Evolutionary conservation across 352 stramenopile species (phyloP), one percentile per base, ranked within the genome.

Genomic region (Phytophthora multivora): DNA sequence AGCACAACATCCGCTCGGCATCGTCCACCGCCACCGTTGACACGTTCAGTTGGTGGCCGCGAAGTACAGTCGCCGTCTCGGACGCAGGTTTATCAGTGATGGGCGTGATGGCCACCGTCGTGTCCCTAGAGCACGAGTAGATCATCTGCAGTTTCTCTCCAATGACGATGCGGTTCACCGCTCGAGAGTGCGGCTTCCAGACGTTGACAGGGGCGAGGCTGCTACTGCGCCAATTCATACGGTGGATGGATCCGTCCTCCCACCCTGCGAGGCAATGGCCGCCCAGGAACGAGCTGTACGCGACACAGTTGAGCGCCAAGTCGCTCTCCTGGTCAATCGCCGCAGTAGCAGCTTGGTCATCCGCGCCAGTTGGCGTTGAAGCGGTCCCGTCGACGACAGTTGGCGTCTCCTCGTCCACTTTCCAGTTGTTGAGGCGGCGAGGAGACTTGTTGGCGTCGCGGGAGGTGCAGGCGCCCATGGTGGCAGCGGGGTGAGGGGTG

Each of bases 51-150:
- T 71, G 71, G 55, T 93, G 85, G 0, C 79, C 75, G 6, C 67
- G 57, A 4, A 93, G 59, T 4, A 76, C 46, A 10, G 52, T 63
- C 5, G 64, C 43, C 23, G 58, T 51, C 41, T 68, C 63, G 0
- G 68, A 71, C 9, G 66, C 51, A 33, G 65, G 39, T 15, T 74
- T 63, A 11, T 58, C 39, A 2, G 50, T 47, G 18, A 63, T 47
- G 2, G 66, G 51, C 1, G 78, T 89, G 46, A 89, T 75, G 6
- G 77, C 77, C 19, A 95, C 71, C 2, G 80, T 90, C 13, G 75
- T 93, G 56, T 95, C 86, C 9, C 83, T 63, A 1, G 86, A 95
- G 61, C 84, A 93, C 39, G 86, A 86, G 50, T 88, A 93, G 15
- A 91, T 65, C n/a, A 70, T 68, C 33, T 74, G 52, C 10, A 68